phyloP scores from a whole-genome alignment of 2,329 filamentous ascomycete species.

The Trichoderma sp. region DNA sequence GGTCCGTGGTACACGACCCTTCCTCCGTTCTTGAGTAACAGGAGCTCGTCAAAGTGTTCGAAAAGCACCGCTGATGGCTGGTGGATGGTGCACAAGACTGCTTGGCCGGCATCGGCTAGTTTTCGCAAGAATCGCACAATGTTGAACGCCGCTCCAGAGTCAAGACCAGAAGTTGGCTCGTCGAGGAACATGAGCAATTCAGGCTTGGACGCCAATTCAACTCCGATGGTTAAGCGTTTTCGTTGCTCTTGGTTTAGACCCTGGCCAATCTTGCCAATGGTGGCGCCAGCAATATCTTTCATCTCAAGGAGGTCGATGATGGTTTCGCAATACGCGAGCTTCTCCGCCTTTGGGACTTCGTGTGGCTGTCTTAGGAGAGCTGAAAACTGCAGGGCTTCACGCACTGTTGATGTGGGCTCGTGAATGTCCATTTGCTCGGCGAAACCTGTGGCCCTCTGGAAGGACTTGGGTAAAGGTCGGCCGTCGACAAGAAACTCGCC shows the following conservation, averaged over 20 bases:
- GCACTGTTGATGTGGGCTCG: conserved; percentile 65
- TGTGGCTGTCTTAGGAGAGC: conserved; percentile 63
- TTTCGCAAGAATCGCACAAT: conserved; percentile 64
- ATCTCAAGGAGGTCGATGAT: conserved; percentile 71
- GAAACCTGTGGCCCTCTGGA: conserved; percentile 78
- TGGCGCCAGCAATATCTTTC: conserved; percentile 65
- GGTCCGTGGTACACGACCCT: conserved; percentile 56
- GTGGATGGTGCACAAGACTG: conserved; percentile 62
- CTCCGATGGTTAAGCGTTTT: conserved; percentile 58
- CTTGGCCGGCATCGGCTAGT: conserved; percentile 60
- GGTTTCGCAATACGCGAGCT: conserved; percentile 67
- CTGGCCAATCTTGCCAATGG: conserved; percentile 59
- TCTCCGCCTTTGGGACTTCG: conserved; percentile 59
- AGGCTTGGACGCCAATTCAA: conserved; percentile 58
- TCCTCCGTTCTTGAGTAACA: conserved; percentile 56
- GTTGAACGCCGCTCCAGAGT: conserved; percentile 60
- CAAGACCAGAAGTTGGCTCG: conserved; percentile 60
- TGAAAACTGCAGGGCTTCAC: conserved; percentile 66
- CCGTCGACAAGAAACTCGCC: conserved; percentile 82
- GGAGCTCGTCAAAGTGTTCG: conserved; percentile 56
- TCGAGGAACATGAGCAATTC: conserved; percentile 66
- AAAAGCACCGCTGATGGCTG: conserved; percentile 60
- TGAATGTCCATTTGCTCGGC: conserved; percentile 67
- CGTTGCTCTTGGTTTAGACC: conserved; percentile 63
- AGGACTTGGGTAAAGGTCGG: conserved; percentile 68